Conservation (phyloP, 2,329 filamentous ascomycete species). For the Penicillium sp. region DNA sequence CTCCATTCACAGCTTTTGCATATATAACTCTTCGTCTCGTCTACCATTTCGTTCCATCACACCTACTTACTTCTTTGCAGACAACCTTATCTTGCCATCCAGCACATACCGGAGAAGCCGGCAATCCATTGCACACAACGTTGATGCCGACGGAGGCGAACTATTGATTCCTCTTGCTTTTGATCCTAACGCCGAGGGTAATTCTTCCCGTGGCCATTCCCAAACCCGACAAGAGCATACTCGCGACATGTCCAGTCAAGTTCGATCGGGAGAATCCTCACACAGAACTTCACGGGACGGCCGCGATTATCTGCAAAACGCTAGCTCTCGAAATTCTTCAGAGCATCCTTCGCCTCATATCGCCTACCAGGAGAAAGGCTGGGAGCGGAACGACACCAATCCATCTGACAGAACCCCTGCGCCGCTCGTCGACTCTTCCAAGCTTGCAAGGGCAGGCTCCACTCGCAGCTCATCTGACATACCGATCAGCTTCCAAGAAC, state of each 20-base stretch:
- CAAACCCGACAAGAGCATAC: constrained; percentile 41
- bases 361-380: constrained; percentile 80
- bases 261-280: constrained; percentile 25
- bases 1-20: background rate
- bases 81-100: constrained; percentile 67
- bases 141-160: constrained; percentile 58
- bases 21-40: background rate
- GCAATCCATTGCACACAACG: constrained; percentile 61
- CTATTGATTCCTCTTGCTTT: constrained; percentile 74
- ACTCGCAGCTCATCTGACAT: constrained; percentile 44
- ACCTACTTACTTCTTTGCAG: constrained; percentile 29
- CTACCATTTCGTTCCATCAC: background rate
- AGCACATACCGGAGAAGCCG: constrained; percentile 74
- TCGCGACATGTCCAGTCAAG: constrained; percentile 55
- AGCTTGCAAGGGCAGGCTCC: constrained; percentile 53
- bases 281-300: constrained; percentile 27
- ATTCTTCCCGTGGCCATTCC: constrained; percentile 50
- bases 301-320: constrained; percentile 17
- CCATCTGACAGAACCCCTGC: constrained; percentile 12
- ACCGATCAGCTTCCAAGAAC: constrained; percentile 39
- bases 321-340: constrained; percentile 36
- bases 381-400: constrained; percentile 54
- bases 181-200: constrained; percentile 59
- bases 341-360: constrained; percentile 73
- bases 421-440: constrained; percentile 58